These are phyloP conservation scores for Candida maltosa DNA, from an alignment of 805 yeast species.

Conservation along the genomic window DNA sequence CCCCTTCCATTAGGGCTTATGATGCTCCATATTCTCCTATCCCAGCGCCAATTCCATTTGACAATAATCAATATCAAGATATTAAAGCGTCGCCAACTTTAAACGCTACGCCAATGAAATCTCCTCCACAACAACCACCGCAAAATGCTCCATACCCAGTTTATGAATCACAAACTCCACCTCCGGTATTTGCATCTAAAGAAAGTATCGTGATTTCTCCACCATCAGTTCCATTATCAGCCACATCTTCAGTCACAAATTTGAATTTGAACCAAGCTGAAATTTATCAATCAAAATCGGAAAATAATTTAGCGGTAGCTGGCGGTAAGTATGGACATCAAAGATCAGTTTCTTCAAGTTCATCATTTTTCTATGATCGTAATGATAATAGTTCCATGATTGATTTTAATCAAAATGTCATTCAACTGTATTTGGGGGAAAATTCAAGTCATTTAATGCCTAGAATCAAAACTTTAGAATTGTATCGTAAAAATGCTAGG, in stretches of 20 bases:
- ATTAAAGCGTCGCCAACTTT: conserved; percentile 3
- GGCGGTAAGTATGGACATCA: conserved; percentile 20
- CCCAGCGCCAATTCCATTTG: background rate
- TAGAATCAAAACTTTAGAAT: conserved; percentile 77
- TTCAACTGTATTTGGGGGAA: conserved; percentile 51
- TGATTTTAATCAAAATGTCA: conserved; percentile 50
- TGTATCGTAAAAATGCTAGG: conserved; percentile 82
- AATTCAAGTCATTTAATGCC: conserved; percentile 57
- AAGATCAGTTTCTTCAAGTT: conserved; percentile 35
- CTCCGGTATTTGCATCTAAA: conserved; percentile 22
- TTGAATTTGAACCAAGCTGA: conserved; percentile 17
- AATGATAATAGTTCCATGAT: conserved; percentile 35
- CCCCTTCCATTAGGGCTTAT: too few species aligned
- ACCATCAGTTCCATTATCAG: conserved; percentile 24
- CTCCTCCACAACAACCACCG: conserved; percentile 1
- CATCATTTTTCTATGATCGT: conserved; percentile 33
- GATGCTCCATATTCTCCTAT: conserved; percentile 5
- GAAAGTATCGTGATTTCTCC: conserved; percentile 15
- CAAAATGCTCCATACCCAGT: conserved; percentile 15
- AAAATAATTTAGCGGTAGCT: conserved; percentile 21
- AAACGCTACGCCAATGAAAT: conserved; percentile 1
- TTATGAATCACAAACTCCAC: conserved; percentile 21
- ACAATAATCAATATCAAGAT: background rate
- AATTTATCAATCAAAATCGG: conserved; percentile 18
- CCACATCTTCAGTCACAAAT: conserved; percentile 35